A percentile compares a stretch with the other conserved stretches of the same genome.
Evolutionary conservation across 441 rosid species (phyloP).

Genomic region (Metrosideros polymorpha): DNA sequence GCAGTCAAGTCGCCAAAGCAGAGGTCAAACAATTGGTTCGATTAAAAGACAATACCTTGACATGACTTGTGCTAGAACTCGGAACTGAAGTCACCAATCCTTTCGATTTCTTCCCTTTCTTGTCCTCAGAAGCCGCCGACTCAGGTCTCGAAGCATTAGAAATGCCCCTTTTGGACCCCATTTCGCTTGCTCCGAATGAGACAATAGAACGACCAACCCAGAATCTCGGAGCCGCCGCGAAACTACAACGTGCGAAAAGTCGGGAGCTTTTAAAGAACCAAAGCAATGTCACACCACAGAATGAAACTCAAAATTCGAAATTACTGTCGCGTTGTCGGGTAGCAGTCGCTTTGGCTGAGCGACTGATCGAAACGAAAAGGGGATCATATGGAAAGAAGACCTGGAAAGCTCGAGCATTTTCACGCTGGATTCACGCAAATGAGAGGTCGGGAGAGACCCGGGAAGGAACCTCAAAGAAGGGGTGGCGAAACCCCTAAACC

Average conservation of each 20-base stretch:
- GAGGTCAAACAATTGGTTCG: neutral
- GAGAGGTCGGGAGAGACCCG: neutral
- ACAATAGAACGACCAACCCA: conserved; percentile 18
- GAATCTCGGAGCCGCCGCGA: conserved; percentile 27
- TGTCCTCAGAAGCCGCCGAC: conserved; percentile 15
- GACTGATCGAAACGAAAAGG: neutral
- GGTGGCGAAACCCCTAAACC: conserved; percentile 20
- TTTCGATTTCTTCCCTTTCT: conserved; percentile 18
- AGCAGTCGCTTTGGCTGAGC: neutral
- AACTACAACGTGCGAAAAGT: conserved; percentile 23
- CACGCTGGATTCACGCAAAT: neutral
- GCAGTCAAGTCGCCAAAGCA: neutral
- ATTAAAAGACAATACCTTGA: conserved; percentile 6
- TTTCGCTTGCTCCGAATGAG: conserved; percentile 17
- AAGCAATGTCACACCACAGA: neutral
- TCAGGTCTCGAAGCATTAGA: conserved; percentile 17
- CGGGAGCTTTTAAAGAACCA: neutral
- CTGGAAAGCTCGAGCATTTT: neutral
- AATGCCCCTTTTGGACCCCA: conserved; percentile 25
- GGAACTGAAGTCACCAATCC: conserved; percentile 4
- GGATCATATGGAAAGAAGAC: neutral
- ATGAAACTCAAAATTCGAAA: neutral
- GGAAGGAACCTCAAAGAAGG: conserved; percentile 20
- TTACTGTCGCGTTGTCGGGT: neutral
- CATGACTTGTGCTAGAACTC: conserved; percentile 2